These are phyloP conservation scores for Osmozyma mogii DNA, from an alignment of 805 yeast genomes.

Conservation along the genomic window DNA sequence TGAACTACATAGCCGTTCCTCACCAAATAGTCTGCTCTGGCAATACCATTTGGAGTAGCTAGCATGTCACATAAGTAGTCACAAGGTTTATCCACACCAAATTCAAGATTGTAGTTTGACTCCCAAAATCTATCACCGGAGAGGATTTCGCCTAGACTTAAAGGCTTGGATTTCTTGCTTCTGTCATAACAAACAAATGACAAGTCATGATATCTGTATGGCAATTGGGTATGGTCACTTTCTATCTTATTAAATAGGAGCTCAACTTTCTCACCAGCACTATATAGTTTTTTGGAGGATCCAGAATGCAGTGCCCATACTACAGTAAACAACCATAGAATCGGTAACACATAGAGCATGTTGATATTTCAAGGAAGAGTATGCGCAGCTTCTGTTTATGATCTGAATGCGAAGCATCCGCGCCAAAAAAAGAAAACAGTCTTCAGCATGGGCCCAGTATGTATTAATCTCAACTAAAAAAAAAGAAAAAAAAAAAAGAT, in stretches of 20 bases:
- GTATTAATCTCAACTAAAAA: too few species aligned
- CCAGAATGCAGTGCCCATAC: too few species aligned
- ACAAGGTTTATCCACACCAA: slow-evolving; percentile 63
- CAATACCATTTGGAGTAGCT: slow-evolving; percentile 44
- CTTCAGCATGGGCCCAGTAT: too few species aligned
- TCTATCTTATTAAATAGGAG: slow-evolving; percentile 70
- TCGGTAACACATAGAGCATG: too few species aligned
- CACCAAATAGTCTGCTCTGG: slow-evolving; percentile 53
- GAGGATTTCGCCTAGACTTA: slow-evolving; percentile 69
- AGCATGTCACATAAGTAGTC: slow-evolving; percentile 57
- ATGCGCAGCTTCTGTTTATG: too few species aligned
- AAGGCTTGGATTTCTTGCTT: slow-evolving; percentile 41
- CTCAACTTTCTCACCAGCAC: slow-evolving; percentile 54
- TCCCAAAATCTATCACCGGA: slow-evolving; percentile 77
- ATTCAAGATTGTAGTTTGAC: slow-evolving; percentile 57
- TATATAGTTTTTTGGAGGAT: too few species aligned
- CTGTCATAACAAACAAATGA: slow-evolving; percentile 74
- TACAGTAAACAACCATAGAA: too few species aligned
- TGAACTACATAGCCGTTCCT: slow-evolving; percentile 68
- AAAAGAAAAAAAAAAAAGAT: too few species aligned
- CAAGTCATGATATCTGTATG: slow-evolving; percentile 67
- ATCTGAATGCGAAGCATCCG: too few species aligned
- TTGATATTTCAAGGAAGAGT: too few species aligned
- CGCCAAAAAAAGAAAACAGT: too few species aligned
- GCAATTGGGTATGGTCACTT: slow-evolving; percentile 69